Evolutionary conservation across 345 rosid species (phyloP), one percentile per base, ranked within the genome.

Genomic region (Rhodomyrtus tomentosa): DNA sequence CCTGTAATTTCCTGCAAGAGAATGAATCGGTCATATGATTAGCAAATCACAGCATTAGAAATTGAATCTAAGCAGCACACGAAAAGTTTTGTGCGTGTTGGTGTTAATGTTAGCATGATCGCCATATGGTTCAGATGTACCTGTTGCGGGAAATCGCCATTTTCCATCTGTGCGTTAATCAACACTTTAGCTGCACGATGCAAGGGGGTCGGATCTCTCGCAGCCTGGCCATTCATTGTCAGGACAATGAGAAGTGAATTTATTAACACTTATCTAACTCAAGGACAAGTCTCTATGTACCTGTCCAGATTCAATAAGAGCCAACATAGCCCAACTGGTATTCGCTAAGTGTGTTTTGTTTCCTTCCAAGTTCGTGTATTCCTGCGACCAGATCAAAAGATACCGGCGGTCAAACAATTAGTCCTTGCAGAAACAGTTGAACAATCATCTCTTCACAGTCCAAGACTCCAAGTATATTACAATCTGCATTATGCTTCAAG

Each of bases 311-410:
- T 89, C 94, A 49, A 93, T 91, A 11, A 94, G 94, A 85, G 92
- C 88, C 48, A 94, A 72, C 92, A 93, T 85, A 55, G 98, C 96
- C 96, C 98, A 94, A 50, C 93, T 86, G 3, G 98, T 93, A 83
- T 93, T 91, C 51, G 93, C 95, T 4, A 88, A n/a, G 53, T 94
- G 95, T 2, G 91, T 42, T 32, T 72, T 90, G 74, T 91, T 84
- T 49, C 85, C 91, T 49, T 91, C 91, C 80, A 93, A 84, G 81
- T 93, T 89, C 2, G 90, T 87, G 80, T 93, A 93, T 3, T 83
- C 91, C 96, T 90, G 40, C 27, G 83, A n/a, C 50, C 52, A 25
- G 48, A 40, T 38, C 21, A 18, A 59, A 2, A 73, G 12, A 25
- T 18, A 83, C 1, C 6, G 21, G 16, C 1, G 12, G 22, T 45